Base-by-base conservation (phyloP, 306 rosid genomes). In the Mimosa pudica region DNA sequence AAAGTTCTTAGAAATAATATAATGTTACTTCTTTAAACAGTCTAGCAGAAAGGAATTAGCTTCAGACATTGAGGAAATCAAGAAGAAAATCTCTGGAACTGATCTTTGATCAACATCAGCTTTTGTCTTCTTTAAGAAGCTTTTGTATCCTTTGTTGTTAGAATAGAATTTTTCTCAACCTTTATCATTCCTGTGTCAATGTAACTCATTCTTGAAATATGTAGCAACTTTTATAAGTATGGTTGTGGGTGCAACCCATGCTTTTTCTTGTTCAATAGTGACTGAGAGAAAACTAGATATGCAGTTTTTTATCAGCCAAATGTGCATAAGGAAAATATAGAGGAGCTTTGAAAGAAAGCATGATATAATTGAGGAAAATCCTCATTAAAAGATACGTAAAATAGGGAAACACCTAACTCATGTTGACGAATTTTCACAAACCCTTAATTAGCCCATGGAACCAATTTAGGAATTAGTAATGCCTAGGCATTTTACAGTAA, bases 1-100 rank as follows among this genome's bases (percentile, higher is more conserved):
- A 7, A 17, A 41, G 30, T 32, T 67, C 75, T 75, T 30, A 51
- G 76, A 7, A 80, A 47, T 76, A 61, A 69, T 51, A 7, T 81
- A 52, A 57, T 52, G 49, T 13, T 76, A 78, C 70, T 77, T 51
- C 7, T 54, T 8, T 10, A 6, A 57, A 49, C 97, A 93, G 98
- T 91, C 98, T 60, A 93, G 93, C 90, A 89, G 98, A 88, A 93
- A 93, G 86, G 98, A 93, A 86, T 88, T 93, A 72, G 93, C 92
- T 60, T 86, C 92, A 10, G 98, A 93, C 73, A 93, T 93, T 66
- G 98, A 93, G 4, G 33, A 79, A 45, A 78, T 96, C 87, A 96
- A 96, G 94, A 96, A 96, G 93, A 96, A 93, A 89, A 91, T 96
- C 71, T 81, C 98, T 6, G 99, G 99, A 82, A 82, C 72, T 81